Evolutionary conservation across 257 asterid species (phyloP).

Genomic region (Solanum ahanhuiri): DNA sequence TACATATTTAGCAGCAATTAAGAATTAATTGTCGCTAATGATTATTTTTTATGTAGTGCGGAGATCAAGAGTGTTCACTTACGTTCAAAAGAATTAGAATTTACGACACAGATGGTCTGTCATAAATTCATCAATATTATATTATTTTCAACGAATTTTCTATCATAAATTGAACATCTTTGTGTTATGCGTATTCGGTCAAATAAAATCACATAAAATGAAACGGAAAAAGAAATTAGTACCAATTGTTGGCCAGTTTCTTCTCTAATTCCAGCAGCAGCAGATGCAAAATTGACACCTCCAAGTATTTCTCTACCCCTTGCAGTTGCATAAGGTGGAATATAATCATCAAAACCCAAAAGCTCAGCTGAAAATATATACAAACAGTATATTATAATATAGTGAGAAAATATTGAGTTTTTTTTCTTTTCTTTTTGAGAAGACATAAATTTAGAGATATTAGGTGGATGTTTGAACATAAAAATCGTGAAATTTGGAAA

Average conservation of each 20-base stretch:
- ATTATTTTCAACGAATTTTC: too few species aligned
- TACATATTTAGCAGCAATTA: too few species aligned
- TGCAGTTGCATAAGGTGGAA: conserved; percentile 30
- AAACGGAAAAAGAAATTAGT: not conserved
- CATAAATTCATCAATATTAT: not conserved
- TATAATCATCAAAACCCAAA: conserved; percentile 34
- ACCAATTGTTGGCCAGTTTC: conserved; percentile 34
- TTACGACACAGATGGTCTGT: too few species aligned
- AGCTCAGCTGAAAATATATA: conserved; percentile 28
- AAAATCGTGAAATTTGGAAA: not conserved
- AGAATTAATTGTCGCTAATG: too few species aligned
- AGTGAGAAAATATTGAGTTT: not conserved
- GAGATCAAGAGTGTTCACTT: not conserved
- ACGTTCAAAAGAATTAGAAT: not conserved
- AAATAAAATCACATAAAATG: not conserved
- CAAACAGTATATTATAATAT: not conserved
- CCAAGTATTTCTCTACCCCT: conserved; percentile 13
- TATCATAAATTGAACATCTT: too few species aligned
- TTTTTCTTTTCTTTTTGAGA: not conserved
- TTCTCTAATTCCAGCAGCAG: conserved; percentile 53
- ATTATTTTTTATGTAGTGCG: too few species aligned
- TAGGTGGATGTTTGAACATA: not conserved
- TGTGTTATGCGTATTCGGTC: not conserved
- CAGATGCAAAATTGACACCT: conserved; percentile 51
- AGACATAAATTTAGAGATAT: not conserved